Conservation (phyloP, 1,284 basidiomycete genomes). For the Kalmanozyma brasiliensis region DNA sequence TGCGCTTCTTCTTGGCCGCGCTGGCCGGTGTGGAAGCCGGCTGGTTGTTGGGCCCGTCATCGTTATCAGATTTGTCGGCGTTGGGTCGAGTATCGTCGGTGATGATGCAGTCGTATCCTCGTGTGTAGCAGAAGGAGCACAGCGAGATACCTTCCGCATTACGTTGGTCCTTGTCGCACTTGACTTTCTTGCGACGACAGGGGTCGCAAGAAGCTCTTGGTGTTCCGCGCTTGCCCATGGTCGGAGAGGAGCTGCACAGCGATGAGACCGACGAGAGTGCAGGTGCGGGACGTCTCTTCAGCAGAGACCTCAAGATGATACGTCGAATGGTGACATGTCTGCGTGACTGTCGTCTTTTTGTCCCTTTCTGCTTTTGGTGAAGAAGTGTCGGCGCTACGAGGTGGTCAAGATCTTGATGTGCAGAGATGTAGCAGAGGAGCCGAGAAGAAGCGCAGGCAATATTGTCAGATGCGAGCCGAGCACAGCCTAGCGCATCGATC, state of each 20-base stretch:
- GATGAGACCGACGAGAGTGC: background rate
- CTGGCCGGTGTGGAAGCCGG: constrained; percentile 1
- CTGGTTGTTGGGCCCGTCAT: background rate
- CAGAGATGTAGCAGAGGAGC: too few species aligned
- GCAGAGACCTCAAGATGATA: too few species aligned
- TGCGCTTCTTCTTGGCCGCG: constrained; percentile 24
- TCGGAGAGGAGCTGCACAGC: background rate
- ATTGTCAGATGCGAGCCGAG: too few species aligned
- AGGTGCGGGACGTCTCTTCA: background rate
- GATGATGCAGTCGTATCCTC: constrained; percentile 43
- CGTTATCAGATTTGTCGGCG: constrained; percentile 19
- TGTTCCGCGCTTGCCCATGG: constrained; percentile 46
- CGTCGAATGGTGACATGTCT: too few species aligned
- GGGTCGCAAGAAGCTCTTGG: constrained; percentile 51
- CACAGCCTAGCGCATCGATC: too few species aligned
- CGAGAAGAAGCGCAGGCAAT: too few species aligned
- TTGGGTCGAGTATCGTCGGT: constrained; percentile 28
- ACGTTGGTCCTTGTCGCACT: constrained; percentile 47
- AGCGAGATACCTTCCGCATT: constrained; percentile 40
- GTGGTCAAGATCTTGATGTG: too few species aligned
- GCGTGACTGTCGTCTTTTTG: too few species aligned
- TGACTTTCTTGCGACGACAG: constrained; percentile 50
- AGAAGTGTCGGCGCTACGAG: too few species aligned
- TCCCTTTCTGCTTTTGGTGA: too few species aligned
- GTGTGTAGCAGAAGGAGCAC: constrained; percentile 34